Evolutionary conservation across 441 rosid species (phyloP), one percentile per base, ranked within the genome.

Genomic region (Hypseocharis bilobata): DNA sequence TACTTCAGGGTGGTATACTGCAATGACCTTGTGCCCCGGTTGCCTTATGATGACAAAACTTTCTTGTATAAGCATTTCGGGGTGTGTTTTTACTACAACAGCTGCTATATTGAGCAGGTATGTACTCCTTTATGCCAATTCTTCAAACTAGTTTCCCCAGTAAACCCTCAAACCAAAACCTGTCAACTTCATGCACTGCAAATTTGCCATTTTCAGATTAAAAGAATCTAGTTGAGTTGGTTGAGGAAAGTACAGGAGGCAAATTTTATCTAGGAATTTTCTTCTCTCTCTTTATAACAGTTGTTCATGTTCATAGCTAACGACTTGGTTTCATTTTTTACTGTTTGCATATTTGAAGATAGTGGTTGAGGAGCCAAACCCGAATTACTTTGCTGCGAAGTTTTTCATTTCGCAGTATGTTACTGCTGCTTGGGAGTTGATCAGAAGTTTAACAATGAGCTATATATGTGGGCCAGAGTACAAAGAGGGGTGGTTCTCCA

Each of bases 1-100:
- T 87, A 85, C 56, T 73, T 65, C 60, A 80, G 96, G 70, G 76
- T 78, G 62, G 96, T 89, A 44, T 84, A 87, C 49, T 36, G 83
- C 45, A 74, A 84, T 64, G 93, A 89, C 57, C 66, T 87, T 2
- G 87, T 89, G 55, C 86, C 96, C 0, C 77, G 93, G 74, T 62
- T 89, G 66, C 93, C 96, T 0, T 89, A 76, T 38, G 89, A 87
- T 62, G 76, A 83, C 49, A 62, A 60, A 13, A 79, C 82, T 26
- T 67, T 87, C 30, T 69, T 84, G 87, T 87, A 84, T 82, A 85
- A 86, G 80, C 93, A 89, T 72, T 87, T 85, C 38, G 93, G 93
- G 49, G 68, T 64, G 0, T 85, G 93, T 40, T 61, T 82, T 60
- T 78, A 73, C 83, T 86, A 68, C 66, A 65, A 84, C 58, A 76